Conservation (phyloP, 768 basidiomycete species). For the Mycena chlorophos region DNA sequence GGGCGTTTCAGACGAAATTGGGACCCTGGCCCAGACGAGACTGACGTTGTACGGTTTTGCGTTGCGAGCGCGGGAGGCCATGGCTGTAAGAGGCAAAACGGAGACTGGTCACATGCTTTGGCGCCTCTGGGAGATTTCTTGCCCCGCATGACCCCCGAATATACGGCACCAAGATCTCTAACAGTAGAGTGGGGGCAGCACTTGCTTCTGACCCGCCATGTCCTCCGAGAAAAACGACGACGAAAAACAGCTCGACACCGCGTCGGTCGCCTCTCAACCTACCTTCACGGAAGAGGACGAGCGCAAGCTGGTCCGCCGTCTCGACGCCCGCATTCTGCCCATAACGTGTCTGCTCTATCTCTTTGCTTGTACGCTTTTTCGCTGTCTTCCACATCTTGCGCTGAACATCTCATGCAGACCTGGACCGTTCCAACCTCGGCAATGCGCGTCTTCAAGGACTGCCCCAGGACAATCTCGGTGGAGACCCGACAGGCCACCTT, state of each 20-base stretch:
- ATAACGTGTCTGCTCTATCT: constrained; percentile 74
- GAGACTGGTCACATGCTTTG: too few species aligned
- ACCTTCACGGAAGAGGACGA: constrained; percentile 40
- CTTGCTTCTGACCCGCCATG: too few species aligned
- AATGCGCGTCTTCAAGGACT: constrained; percentile 78
- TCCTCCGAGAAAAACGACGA: neutral
- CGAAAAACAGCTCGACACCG: constrained; percentile 1
- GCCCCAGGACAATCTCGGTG: constrained; percentile 60
- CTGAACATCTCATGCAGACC: constrained; percentile 35
- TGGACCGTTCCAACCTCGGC: constrained; percentile 78
- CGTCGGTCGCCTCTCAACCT: constrained; percentile 3
- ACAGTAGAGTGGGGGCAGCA: too few species aligned
- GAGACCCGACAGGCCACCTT: constrained; percentile 65
- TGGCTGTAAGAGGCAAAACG: neutral
- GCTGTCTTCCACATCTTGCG: neutral
- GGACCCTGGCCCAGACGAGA: constrained; percentile 4
- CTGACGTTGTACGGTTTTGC: constrained; percentile 47
- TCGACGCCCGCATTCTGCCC: constrained; percentile 68
- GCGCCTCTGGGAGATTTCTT: too few species aligned
- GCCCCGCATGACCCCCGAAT: too few species aligned
- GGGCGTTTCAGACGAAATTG: constrained; percentile 4
- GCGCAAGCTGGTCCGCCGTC: constrained; percentile 55
- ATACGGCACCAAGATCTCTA: too few species aligned
- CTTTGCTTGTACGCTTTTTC: constrained; percentile 64
- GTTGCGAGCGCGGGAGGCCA: constrained; percentile 20